Evolutionary conservation across 805 yeast species (phyloP).

Genomic region (Vanderwaltozyma polyspora): DNA sequence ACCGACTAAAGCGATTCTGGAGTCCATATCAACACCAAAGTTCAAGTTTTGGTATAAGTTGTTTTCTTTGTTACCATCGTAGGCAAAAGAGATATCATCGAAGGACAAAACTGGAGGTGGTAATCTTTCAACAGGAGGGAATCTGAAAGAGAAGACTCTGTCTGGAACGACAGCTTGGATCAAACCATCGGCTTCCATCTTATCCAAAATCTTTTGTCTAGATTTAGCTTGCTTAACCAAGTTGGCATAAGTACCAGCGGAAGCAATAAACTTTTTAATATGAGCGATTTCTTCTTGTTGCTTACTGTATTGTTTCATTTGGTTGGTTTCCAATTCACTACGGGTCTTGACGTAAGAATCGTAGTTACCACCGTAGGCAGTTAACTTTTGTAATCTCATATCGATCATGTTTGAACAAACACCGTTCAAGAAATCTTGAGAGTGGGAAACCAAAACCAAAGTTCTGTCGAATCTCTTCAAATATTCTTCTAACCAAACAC

Average conservation of each 20-base stretch:
- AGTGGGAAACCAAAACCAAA: slow-evolving; percentile 89
- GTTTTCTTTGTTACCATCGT: slow-evolving; percentile 73
- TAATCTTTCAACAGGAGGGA: slow-evolving; percentile 90
- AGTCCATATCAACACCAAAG: slow-evolving; percentile 99
- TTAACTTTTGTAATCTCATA: slow-evolving; percentile 75
- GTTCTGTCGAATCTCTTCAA: slow-evolving; percentile 89
- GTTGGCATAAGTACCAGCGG: slow-evolving; percentile 99
- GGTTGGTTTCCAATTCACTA: slow-evolving; percentile 86
- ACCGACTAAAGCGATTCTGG: slow-evolving; percentile 94
- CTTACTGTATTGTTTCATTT: slow-evolving; percentile 92
- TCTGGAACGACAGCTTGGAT: slow-evolving; percentile 88
- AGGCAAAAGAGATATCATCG: slow-evolving; percentile 88
- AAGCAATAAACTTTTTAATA: slow-evolving; percentile 96
- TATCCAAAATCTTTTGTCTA: slow-evolving; percentile 96
- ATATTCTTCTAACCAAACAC: slow-evolving; percentile 99
- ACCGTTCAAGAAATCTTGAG: slow-evolving; percentile 98
- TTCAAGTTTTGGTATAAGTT: slow-evolving; percentile 82
- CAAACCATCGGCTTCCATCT: slow-evolving; percentile 99
- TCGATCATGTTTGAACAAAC: slow-evolving; percentile 97
- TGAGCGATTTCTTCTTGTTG: slow-evolving; percentile 98
- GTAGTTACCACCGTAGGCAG: slow-evolving; percentile 92
- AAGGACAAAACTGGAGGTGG: slow-evolving; percentile 98
- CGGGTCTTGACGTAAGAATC: slow-evolving; percentile 94
- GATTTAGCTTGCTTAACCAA: slow-evolving; percentile 98
- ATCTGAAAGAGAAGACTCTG: slow-evolving; percentile 85